Evolutionary conservation across 176 grass and related monocot species (phyloP), one percentile per base, ranked within the genome.

Genomic region (Chrysopogon serrulatus): DNA sequence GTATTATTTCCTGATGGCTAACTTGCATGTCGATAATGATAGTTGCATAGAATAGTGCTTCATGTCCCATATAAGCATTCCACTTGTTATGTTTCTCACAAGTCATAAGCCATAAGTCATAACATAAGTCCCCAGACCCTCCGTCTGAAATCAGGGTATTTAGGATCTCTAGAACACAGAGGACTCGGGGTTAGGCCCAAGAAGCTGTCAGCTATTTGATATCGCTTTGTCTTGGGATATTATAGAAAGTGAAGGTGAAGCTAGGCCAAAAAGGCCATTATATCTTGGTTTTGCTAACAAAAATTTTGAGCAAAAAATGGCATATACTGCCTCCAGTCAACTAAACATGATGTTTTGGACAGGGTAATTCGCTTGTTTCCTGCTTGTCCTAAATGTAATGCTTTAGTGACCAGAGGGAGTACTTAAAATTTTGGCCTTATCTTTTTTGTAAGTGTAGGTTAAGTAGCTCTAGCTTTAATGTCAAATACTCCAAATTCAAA

Each of bases 241-340:
- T 10, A 1, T 26, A 31, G 21, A 34, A 60, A 27, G 18, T 32
- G 35, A 60, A 59, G 16, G 0, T 56, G 45, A 34, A 69, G 23
- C n/a, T 36, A 81, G 45, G 45, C 14, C 14, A 69, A 81, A 68
- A 2, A 53, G 32, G 13, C 23, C 3, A 9, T 37, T 49, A n/a
- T 78, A 78, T 62, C 13, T 65, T 66, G 42, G 23, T 48, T 48
- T 79, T 23, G n/a, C 30, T 67, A 56, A 68, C 41, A 44, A 84
- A 77, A 43, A 59, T 10, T 56, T 59, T 33, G 31, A 4, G 75
- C 68, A 43, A 65, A 70, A 24, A 39, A 61, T 60, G 74, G 17
- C 13, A 44, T 19, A 32, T 33, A 31, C 27, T 61, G 9, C 23
- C 0, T 59, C 54, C 10, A 59, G n/a, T 12, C 23, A 11, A 26